Base-by-base conservation (phyloP, 1,284 basidiomycete species). In the Sutorius eximius region DNA sequence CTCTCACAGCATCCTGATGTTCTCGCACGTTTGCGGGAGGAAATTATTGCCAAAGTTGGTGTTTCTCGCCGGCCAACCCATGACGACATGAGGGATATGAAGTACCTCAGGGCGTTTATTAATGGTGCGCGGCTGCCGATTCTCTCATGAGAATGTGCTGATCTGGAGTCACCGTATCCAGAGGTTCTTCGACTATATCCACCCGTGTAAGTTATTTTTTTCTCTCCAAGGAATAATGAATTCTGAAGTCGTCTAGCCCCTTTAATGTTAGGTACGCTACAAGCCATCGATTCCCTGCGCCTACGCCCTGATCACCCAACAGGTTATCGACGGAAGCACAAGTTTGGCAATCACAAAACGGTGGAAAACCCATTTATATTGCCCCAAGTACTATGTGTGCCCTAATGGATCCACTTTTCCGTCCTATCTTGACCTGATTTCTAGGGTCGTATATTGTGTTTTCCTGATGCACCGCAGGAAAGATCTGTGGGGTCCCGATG, bases 131-230 rank as follows among this genome's bases (percentile, higher is more conserved):
- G 12, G 36, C 20, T 15, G 37, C 41, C 29, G 33, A 45, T 27
- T 5, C 3, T 34, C 36, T 29, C 6, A 27, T n/a, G 13, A 20
- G 11, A 36, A 11, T 20, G 8, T 24, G 18, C 49, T 59, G 36
- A 59, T 43, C 11, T 43, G 41, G 15, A 48, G 13, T 43, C 36
- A 3, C 43, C 30, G 16, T 46, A 41, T 32, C 57, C 6, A 81
- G 83, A 87, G 68, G 80, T 79, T 1, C 70, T 86, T 48, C 74
- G 85, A 15, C 63, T 87, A 7, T 85, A 81, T 66, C 83, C 85
- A 4, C 71, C 81, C 15, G 82, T 85, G 76, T 83, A 71, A 62
- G 77, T 63, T n/a, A n/a, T 12, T 13, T 51, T 30, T 5, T 45
- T 33, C 16, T 38, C 29, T 42, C 7, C 0, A 16, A 43, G 22